Evolutionary conservation across 1,139 yeast species (phyloP).

Genomic region (Chernovozyma sophiae-reginae): DNA sequence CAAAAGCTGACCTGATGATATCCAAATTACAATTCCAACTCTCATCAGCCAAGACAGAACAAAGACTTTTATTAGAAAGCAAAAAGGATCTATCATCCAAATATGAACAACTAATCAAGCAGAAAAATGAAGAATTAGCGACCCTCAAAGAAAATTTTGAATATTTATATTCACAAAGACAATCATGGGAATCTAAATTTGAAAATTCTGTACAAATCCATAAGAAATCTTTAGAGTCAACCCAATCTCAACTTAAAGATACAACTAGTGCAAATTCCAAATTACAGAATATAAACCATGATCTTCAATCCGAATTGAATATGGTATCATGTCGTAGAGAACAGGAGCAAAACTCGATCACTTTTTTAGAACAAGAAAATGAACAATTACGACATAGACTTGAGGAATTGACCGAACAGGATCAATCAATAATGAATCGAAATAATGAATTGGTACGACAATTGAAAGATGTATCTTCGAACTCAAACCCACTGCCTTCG

Average conservation of each 20-base stretch:
- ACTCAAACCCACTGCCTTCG: not conserved
- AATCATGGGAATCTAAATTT: constrained; percentile 50
- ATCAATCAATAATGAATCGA: constrained; percentile 45
- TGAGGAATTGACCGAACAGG: constrained; percentile 22
- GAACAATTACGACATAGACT: constrained; percentile 28
- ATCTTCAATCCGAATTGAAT: constrained; percentile 22
- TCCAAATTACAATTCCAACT: constrained; percentile 26
- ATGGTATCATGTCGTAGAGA: constrained; percentile 11
- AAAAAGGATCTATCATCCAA: constrained; percentile 23
- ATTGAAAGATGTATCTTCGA: constrained; percentile 2
- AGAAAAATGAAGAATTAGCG: constrained; percentile 29
- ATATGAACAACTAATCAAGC: constrained; percentile 26
- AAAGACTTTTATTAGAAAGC: constrained; percentile 31
- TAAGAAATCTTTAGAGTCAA: constrained; percentile 34
- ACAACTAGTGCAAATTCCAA: constrained; percentile 15
- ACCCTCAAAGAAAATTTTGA: constrained; percentile 51
- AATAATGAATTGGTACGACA: constrained; percentile 8
- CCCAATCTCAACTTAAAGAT: constrained; percentile 24
- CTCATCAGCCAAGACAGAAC: constrained; percentile 28
- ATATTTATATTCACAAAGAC: constrained; percentile 53
- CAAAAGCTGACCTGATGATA: constrained; percentile 8
- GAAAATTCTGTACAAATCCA: constrained; percentile 44
- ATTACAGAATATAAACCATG: constrained; percentile 14
- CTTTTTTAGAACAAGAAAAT: constrained; percentile 24
- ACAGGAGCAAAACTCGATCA: constrained; percentile 14